Base-by-base conservation (phyloP, 1,284 basidiomycete genomes). In the Spongiforma sp. region DNA sequence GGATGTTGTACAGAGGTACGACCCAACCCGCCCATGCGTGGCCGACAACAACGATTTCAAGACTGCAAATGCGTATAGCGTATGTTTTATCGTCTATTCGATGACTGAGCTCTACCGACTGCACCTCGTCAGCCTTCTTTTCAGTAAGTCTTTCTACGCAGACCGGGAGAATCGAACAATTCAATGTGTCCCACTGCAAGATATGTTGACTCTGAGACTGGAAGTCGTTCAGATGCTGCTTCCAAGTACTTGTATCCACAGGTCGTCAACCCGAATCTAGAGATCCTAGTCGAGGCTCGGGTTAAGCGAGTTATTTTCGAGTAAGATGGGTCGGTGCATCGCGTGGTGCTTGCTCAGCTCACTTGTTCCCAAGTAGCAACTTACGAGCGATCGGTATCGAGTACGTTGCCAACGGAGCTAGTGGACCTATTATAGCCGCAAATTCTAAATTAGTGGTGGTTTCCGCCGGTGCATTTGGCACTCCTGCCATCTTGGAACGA, bases 11-110 rank as follows among this genome's bases (percentile, higher is more conserved):
- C 57, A 34, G 33, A 32, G 4, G 21, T 66, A 67, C 17, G 66
- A 67, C 52, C 62, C 33, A 24, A 17, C 28, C 6, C 80, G 84
- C 6, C 67, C 70, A 2, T 68, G 63, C 19, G 78, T 78, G 1
- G 74, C 82, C 1, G 86, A 87, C 68, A 65, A 73, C 36, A 86
- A 85, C 66, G 80, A 78, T 36, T 79, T 86, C 52, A 67, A 62
- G n/a, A 74, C 74, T 4, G 71, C 74, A 36, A 75, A 86, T 69
- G 76, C 69, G 5, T 86, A 86, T 66, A 80, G 79, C 5, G 85
- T 86, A 58, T 62, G 82, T 78, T 10, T 0, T n/a, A 61, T 17
- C 3, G 26, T 54, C 17, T 14, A 9, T 5, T 43, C 24, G 24
- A 28, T 14, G 17, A 8, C 4, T 4, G 4, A 5, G 26, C 6